Percentiles rank a stretch among this genome's conserved stretches.
Conservation (phyloP, 306 rosid genomes). For the Cucurbita ficifolia region DNA sequence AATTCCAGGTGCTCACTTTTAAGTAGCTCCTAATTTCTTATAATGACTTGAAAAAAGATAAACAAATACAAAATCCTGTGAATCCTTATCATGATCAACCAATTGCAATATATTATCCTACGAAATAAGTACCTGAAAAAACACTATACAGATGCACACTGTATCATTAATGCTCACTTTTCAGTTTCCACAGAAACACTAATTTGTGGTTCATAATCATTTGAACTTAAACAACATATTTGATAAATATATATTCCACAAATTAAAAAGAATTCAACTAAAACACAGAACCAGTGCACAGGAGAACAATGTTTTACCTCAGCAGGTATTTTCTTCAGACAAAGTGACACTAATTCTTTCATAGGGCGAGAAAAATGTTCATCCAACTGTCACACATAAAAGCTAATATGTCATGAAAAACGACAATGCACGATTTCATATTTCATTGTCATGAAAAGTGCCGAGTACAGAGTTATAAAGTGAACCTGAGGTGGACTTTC, state of each 20-base stretch:
- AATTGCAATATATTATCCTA: neutral
- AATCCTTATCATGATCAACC: neutral
- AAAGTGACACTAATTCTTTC: conserved; percentile 86
- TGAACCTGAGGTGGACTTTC: conserved; percentile 97
- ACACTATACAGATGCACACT: neutral
- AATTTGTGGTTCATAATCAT: neutral
- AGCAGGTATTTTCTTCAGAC: conserved; percentile 88
- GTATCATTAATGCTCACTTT: neutral
- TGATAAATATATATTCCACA: too few relatives aligned
- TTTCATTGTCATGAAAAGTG: neutral
- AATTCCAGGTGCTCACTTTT: neutral
- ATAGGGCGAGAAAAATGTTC: conserved; percentile 93
- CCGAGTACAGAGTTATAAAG: neutral
- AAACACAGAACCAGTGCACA: neutral
- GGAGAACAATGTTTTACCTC: conserved; percentile 46
- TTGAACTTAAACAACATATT: neutral
- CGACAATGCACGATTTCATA: neutral
- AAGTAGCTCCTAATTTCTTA: conserved; percentile 1
- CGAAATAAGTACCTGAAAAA: neutral
- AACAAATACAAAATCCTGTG: neutral
- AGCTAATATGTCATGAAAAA: neutral
- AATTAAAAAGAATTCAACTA: neutral
- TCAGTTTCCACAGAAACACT: neutral
- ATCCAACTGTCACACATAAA: conserved; percentile 57
- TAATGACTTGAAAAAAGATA: neutral